These are phyloP conservation scores for Amanita jacksonii DNA, from an alignment of 768 basidiomycete species.

Conservation along the genomic window DNA sequence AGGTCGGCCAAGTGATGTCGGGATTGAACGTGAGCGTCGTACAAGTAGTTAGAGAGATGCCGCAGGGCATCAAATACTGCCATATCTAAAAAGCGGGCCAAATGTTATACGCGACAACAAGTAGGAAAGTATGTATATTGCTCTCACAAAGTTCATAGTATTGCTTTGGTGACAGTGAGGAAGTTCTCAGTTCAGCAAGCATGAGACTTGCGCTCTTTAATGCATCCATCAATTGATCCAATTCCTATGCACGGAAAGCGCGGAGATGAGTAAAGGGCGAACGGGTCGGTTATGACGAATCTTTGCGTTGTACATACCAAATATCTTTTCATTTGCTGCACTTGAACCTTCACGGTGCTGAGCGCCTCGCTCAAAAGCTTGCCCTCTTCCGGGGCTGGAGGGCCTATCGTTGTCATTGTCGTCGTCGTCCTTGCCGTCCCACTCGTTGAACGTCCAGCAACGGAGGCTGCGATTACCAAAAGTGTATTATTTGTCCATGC, in stretches of 20 bases:
- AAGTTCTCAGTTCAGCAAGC: conserved; percentile 93
- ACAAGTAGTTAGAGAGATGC: conserved; percentile 92
- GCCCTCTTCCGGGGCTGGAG: conserved; percentile 59
- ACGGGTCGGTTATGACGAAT: too few species aligned
- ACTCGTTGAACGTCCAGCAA: conserved; percentile 11
- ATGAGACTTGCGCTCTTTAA: conserved; percentile 95
- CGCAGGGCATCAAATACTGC: conserved; percentile 95
- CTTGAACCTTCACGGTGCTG: conserved; percentile 82
- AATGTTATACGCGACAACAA: conserved; percentile 3
- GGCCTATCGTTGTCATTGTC: conserved; percentile 23
- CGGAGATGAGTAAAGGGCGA: conserved; percentile 6
- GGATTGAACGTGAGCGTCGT: conserved; percentile 86
- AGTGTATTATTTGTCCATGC: conserved; percentile 17
- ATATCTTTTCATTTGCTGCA: conserved; percentile 91
- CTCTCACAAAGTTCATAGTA: conserved; percentile 94
- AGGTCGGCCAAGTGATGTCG: conserved; percentile 96
- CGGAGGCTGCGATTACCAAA: conserved; percentile 8
- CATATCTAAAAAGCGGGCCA: conserved; percentile 57
- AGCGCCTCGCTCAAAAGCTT: conserved; percentile 80
- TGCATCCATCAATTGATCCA: conserved; percentile 97
- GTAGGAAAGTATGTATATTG: neutral
- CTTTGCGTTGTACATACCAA: conserved; percentile 67
- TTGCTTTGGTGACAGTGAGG: conserved; percentile 89
- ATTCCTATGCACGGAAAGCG: conserved; percentile 45
- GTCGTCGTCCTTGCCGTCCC: conserved; percentile 4